These are phyloP conservation scores for Gyrodon tennesseensis DNA, from an alignment of 1,284 basidiomycete genomes.

Conservation along the genomic window DNA sequence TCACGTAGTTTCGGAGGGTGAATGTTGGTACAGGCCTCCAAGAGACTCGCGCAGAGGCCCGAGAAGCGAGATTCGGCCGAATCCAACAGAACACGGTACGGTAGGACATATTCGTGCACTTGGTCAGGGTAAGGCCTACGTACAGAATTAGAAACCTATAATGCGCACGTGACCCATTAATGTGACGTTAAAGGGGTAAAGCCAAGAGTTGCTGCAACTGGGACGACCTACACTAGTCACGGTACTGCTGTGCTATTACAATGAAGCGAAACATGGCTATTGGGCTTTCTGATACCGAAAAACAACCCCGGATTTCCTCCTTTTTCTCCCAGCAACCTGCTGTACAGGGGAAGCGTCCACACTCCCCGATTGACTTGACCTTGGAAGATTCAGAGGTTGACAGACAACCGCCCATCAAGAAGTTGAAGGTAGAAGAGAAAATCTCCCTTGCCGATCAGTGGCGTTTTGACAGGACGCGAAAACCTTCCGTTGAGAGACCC, in stretches of 20 bases:
- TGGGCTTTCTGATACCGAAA: slow-evolving; percentile 10
- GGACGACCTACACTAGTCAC: no score
- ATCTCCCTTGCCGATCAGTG: slow-evolving; percentile 41
- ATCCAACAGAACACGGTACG: slow-evolving; percentile 11
- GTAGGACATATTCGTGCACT: slow-evolving; percentile 27
- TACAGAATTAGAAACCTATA: neutral
- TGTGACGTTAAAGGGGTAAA: slow-evolving; percentile 31
- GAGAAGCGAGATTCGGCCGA: slow-evolving; percentile 12
- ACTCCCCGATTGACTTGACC: slow-evolving; percentile 57
- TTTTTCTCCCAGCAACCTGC: slow-evolving; percentile 52
- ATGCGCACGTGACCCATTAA: slow-evolving; percentile 35
- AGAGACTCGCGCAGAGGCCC: neutral
- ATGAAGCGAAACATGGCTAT: slow-evolving; percentile 35
- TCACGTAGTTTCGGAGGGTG: slow-evolving; percentile 25
- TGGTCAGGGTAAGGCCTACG: no score
- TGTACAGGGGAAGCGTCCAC: slow-evolving; percentile 38
- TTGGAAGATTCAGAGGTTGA: slow-evolving; percentile 46
- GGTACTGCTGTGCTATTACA: neutral
- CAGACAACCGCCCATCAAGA: slow-evolving; percentile 46
- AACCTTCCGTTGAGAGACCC: slow-evolving; percentile 28
- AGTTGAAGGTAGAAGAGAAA: slow-evolving; percentile 34
- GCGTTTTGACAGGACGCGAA: slow-evolving; percentile 42
- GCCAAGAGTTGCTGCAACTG: no score
- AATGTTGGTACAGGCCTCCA: slow-evolving; percentile 3
- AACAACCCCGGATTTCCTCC: slow-evolving; percentile 56